Evolutionary conservation across 1,139 yeast genomes (phyloP), one percentile per base, ranked within the genome.

Genomic region (Kurtzmaniella quercitrusa): DNA sequence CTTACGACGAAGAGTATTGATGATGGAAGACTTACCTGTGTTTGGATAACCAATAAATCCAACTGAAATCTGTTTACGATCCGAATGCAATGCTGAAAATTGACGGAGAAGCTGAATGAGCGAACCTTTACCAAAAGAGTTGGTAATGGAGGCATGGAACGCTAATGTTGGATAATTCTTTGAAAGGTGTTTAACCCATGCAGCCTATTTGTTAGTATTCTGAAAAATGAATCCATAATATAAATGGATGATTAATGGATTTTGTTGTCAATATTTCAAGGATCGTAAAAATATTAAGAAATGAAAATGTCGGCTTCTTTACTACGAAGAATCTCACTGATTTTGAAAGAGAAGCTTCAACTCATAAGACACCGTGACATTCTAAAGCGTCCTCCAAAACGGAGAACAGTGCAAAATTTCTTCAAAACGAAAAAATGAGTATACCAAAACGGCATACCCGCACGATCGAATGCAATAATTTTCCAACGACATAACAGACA

Each of bases 401-500:
- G 72, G 61, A 42, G 45, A 47, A 44, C 43, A 50, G 52, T 52
- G 66, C 19, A 52, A 45, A 19, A 34, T 63, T 66, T 61, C 60
- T 63, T 74, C 84, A 79, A 68, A 67, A 69, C 75, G 72, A 61
- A 42, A 45, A 47, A 44, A 42, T 50, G 52, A 66, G 16, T 52
- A 52, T 43, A 42, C 36, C 48, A 42, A 45, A 46, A 40, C 51
- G 42, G 46, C 71, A 65, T 57, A 55, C 61, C 60, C 65, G 67
- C 26, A 19, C 60, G 5, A 76, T 76, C 82, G 83, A 74, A 69
- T 64, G 70, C 57, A 66, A 86, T 75, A 56, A 61, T 89, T 80
- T 89, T 75, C 97, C 97, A 89, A 85, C 80, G 93, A 83, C 80
- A 91, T 89, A 89, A 89, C 97, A 88, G 96, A 84, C 86, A 68